Conservation (phyloP, 2,329 filamentous ascomycete species). For the Orbilia ellipsospora region DNA sequence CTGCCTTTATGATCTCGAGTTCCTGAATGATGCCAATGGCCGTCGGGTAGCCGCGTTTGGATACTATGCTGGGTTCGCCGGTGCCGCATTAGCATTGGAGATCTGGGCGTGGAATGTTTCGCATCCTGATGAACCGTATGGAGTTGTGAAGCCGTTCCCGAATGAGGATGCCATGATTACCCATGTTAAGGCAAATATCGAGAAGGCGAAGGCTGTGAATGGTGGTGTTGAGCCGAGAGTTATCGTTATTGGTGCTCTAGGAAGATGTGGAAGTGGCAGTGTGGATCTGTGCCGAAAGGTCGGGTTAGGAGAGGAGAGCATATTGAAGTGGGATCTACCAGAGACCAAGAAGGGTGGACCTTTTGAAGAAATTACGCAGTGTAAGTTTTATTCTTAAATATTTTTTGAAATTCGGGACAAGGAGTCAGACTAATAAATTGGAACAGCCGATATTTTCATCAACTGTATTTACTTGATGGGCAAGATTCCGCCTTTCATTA, state of each 20-base stretch:
- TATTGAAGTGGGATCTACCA: constrained; percentile 80
- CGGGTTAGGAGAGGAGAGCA: constrained; percentile 75
- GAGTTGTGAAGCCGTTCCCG: constrained; percentile 70
- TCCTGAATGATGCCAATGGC: constrained; percentile 78
- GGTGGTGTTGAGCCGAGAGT: constrained; percentile 76
- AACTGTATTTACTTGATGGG: constrained; percentile 89
- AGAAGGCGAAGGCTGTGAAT: constrained; percentile 72
- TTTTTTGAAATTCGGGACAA: background rate
- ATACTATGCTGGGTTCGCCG: constrained; percentile 80
- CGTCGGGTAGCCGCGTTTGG: constrained; percentile 77
- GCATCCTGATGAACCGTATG: constrained; percentile 69
- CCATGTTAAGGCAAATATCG: constrained; percentile 78
- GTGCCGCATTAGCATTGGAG: constrained; percentile 78
- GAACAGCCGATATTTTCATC: constrained; percentile 74
- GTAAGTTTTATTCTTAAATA: constrained; percentile 45
- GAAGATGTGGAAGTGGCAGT: constrained; percentile 85
- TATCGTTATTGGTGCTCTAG: constrained; percentile 85
- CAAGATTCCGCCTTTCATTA: constrained; percentile 84
- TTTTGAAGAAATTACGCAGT: constrained; percentile 79
- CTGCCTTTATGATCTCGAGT: constrained; percentile 86
- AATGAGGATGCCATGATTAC: constrained; percentile 79
- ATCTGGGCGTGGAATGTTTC: constrained; percentile 85
- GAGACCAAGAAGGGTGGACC: constrained; percentile 82
- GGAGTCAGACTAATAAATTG: background rate
- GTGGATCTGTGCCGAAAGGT: constrained; percentile 81